Conservation (phyloP, 495 filamentous ascomycete genomes). For the Amniculicola lignicola region DNA sequence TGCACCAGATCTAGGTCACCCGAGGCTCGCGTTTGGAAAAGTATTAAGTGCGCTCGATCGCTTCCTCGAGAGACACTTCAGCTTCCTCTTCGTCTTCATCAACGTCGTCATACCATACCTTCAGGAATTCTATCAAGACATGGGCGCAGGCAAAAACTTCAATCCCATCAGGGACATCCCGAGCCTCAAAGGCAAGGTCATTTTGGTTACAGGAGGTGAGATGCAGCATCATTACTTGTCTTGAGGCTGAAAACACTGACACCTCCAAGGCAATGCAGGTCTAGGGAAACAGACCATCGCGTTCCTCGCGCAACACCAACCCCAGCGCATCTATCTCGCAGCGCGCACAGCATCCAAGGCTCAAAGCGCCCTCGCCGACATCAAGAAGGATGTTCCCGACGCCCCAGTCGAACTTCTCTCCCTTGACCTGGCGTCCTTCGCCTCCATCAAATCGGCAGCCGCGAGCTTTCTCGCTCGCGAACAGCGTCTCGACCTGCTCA, state of each 20-base stretch:
- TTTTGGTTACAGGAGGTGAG: conserved; percentile 45
- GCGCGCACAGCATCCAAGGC: conserved; percentile 54
- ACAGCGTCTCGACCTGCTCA: conserved; percentile 29
- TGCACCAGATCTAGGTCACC: no score
- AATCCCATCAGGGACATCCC: conserved; percentile 40
- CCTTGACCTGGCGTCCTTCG: conserved; percentile 51
- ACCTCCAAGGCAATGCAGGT: conserved; percentile 50
- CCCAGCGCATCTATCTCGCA: conserved; percentile 53
- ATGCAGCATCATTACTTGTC: conserved; percentile 5
- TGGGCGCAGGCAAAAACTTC: conserved; percentile 29
- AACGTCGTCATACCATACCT: no score
- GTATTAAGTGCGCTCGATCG: no score
- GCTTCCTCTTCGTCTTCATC: no score
- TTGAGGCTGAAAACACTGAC: not conserved
- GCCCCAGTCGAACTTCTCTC: conserved; percentile 44
- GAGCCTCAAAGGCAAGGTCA: conserved; percentile 40
- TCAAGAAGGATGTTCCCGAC: conserved; percentile 40
- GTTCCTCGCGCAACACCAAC: conserved; percentile 53
- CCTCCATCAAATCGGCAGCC: conserved; percentile 47
- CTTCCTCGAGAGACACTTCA: no score
- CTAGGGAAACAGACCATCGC: conserved; percentile 54
- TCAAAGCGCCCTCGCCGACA: conserved; percentile 46
- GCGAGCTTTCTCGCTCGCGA: conserved; percentile 42
- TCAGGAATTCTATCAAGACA: not conserved
- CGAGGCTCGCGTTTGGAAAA: no score